A percentile compares a stretch with the other conserved stretches of the same genome.
phyloP scores from a whole-genome alignment of 495 filamentous ascomycete species.

The Aspergillus affinis region DNA sequence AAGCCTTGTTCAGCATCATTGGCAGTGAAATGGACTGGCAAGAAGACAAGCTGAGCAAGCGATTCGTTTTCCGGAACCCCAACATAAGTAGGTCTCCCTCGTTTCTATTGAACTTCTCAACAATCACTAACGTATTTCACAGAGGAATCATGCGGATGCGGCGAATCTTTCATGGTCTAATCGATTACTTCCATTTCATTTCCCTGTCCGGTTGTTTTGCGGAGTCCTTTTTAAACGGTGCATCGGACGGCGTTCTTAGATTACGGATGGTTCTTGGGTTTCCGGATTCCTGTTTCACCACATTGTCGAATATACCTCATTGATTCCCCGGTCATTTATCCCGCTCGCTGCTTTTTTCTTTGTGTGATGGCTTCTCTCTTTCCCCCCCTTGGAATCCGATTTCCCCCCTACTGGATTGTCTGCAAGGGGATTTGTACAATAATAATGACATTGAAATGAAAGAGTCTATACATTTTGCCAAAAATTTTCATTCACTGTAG shows the following conservation, averaged over 20 bases:
- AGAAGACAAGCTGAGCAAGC: conserved; percentile 84
- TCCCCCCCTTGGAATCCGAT: not conserved
- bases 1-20: conserved; percentile 95
- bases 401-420: not conserved
- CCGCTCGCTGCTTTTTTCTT: conserved; percentile 2
- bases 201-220: conserved; percentile 15
- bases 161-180: conserved; percentile 92
- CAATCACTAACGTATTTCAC: conserved; percentile 35
- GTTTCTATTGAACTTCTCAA: not conserved
- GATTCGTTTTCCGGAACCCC: conserved; percentile 94
- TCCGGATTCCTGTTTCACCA: conserved; percentile 16
- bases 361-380: conserved; percentile 17
- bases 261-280: conserved; percentile 17
- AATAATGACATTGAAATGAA: conserved; percentile 2
- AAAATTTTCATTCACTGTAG: not conserved
- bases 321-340: conserved; percentile 38
- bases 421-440: not conserved
- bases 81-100: conserved; percentile 82
- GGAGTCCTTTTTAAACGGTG: conserved; percentile 31
- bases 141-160: conserved; percentile 98
- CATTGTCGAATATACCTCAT: conserved; percentile 27
- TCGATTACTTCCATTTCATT: conserved; percentile 18
- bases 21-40: conserved; percentile 99
- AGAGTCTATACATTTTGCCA: not conserved
- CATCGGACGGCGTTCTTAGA: conserved; percentile 45